Evolutionary conservation across 73 alveolate species (phyloP), one percentile per base, ranked within the genome.

Genomic region (Paramecium sonneborni): DNA sequence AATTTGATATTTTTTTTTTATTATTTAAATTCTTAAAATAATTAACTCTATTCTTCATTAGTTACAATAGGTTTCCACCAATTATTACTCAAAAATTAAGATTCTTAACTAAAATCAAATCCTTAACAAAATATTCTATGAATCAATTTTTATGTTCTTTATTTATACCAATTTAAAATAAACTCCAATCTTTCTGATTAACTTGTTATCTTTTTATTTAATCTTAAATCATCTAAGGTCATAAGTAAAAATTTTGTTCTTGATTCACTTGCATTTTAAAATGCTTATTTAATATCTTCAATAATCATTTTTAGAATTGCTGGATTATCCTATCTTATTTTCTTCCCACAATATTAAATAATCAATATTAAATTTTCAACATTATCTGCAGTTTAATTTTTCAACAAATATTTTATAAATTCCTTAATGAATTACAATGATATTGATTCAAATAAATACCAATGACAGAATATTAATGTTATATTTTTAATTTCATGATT

Each of bases 311-410:
- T 79, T 32, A 79, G 41, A 41, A 79, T 79, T 20, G 90, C 76
- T 43, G 90, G 90, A 44, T 79, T 79, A 79, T 79, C 90, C 4
- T 26, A 23, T 79, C 90, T 43, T 20, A 79, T 79, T 23, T 79
- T 79, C 43, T 79, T 79, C 5, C 90, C 90, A 44, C 90, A 79
- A 79, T 79, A 79, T 79, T 79, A n/a, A 12, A 79, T 79, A 41
- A 79, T 43, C 41, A 34, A 18, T 21, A 18, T 41, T 43, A 79
- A 41, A 44, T 79, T 79, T 46, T 79, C 90, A 18, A 79, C 39
- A 41, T 26, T 79, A 12, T 79, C 74, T 43, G 90, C 90, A 11
- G 44, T 26, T 10, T 9, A 18, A 39, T 18, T 23, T 46, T 79
- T 46, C 28, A 38, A 24, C 23, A 79, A 41, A 46, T 43, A 79